Evolutionary conservation across 352 stramenopile species (phyloP), one percentile per base, ranked within the genome.

Genomic region (Globisporangium polare): DNA sequence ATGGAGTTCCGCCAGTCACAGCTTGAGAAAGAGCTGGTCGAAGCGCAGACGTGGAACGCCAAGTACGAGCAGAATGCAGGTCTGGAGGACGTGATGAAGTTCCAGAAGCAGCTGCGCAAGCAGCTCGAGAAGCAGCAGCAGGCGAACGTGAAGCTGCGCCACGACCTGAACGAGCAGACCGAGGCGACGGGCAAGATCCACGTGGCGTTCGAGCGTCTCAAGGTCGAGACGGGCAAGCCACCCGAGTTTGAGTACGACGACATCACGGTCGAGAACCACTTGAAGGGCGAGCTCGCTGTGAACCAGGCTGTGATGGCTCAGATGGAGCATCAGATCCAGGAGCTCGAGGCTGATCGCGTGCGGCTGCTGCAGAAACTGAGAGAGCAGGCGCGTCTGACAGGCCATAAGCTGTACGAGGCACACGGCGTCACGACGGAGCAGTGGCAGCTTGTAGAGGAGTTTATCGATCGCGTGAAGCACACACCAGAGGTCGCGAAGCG

Each of bases 11-110:
- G 73, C 5, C 77, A 87, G 47, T 62, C 71, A 6, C 71, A 84
- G 31, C 41, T 93, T 20, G 82, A 94, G 64, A 74, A 82, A 5
- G 67, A 88, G 43, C 62, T 89, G 1, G 62, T 67, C 17, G 78
- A 90, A 15, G 76, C 81, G 0, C 69, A 89, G 27, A 68, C 74
- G 24, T 89, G 75, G 77, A 92, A 90, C 57, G 72, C 68, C 3
- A 81, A 80, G 31, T 94, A 94, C 37, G 84, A 94, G 56, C 61
- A 73, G 9, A 62, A 74, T 20, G 78, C 80, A 33, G 84, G 84
- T 0, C 52, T 94, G 20, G 80, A 90, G 61, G 84, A 91, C 53
- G 77, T 90, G n/a, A 68, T 90, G 46, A 81, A 75, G 45, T 82
- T 79, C 64, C 79, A 92, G 39, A 89, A 89, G 66, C 84, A 88